phyloP scores from a whole-genome alignment of 495 filamentous ascomycete genomes.

The Penicillium fimorum region DNA sequence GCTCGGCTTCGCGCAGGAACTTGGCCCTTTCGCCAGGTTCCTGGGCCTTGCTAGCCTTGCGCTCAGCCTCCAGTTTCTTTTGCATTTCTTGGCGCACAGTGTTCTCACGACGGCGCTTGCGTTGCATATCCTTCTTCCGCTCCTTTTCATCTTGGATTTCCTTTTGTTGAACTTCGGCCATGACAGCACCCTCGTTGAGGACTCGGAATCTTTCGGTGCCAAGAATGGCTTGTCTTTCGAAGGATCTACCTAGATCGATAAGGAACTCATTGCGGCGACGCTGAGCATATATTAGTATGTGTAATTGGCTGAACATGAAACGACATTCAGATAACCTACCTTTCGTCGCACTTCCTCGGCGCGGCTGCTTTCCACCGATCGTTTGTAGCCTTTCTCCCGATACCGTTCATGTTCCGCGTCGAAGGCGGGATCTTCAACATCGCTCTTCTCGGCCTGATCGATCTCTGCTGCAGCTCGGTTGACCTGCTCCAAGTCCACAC shows the following conservation, averaged over 20 bases:
- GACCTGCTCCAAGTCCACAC: constrained; percentile 62
- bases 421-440: constrained; percentile 63
- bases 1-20: constrained; percentile 74
- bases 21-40: constrained; percentile 77
- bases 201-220: constrained; percentile 55
- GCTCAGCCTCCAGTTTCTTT: constrained; percentile 78
- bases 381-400: constrained; percentile 54
- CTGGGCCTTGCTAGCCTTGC: constrained; percentile 67
- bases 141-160: constrained; percentile 96
- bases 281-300: constrained; percentile 34
- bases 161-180: constrained; percentile 81
- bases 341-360: constrained; percentile 59
- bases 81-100: constrained; percentile 82
- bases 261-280: constrained; percentile 55
- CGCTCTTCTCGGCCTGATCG: constrained; percentile 64
- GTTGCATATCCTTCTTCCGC: constrained; percentile 99
- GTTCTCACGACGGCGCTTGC: constrained; percentile 94
- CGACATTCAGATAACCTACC: constrained; percentile 27
- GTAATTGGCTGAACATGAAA: constrained; percentile 15
- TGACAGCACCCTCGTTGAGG: constrained; percentile 64
- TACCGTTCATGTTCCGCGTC: constrained; percentile 57
- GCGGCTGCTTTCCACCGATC: constrained; percentile 57
- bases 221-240: constrained; percentile 52
- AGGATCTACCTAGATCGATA: constrained; percentile 48
- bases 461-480: constrained; percentile 62